These are phyloP conservation scores for Carex parvula DNA, from an alignment of 176 grass and related monocot species.

Conservation along the genomic window DNA sequence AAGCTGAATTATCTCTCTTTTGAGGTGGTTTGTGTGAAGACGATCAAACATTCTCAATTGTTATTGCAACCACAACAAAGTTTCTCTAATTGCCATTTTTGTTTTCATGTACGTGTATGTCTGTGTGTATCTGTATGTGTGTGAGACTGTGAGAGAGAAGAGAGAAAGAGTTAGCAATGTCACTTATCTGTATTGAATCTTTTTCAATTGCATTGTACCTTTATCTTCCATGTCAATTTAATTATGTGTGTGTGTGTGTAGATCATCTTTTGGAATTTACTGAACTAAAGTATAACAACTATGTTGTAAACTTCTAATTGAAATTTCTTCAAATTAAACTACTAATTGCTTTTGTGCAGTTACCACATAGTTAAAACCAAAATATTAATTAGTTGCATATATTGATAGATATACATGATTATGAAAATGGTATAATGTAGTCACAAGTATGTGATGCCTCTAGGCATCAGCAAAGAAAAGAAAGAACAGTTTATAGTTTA, in stretches of 20 bases:
- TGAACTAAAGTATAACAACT: not conserved
- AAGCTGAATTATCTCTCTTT: constrained; percentile 54
- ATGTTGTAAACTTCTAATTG: not conserved
- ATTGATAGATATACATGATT: too few relatives aligned
- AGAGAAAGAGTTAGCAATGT: not conserved
- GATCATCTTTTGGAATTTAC: not conserved
- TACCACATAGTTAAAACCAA: not conserved
- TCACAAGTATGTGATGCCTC: not conserved
- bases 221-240: not conserved
- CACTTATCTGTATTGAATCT: not conserved
- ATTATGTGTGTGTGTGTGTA: not conserved
- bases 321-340: not conserved
- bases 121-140: not conserved
- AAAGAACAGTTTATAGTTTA: not conserved
- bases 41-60: not conserved
- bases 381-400: too few relatives aligned
- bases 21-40: constrained; percentile 18
- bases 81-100: not conserved
- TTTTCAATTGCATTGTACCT: not conserved
- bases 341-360: not conserved
- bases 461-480: not conserved
- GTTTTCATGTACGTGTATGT: not conserved
- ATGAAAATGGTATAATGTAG: not conserved
- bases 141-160: too few relatives aligned
- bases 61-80: constrained; percentile 4